Percentiles rank a stretch among this genome's conserved stretches.
phyloP scores from a whole-genome alignment of 2,329 filamentous ascomycete genomes.

The Ophiostoma quercus region DNA sequence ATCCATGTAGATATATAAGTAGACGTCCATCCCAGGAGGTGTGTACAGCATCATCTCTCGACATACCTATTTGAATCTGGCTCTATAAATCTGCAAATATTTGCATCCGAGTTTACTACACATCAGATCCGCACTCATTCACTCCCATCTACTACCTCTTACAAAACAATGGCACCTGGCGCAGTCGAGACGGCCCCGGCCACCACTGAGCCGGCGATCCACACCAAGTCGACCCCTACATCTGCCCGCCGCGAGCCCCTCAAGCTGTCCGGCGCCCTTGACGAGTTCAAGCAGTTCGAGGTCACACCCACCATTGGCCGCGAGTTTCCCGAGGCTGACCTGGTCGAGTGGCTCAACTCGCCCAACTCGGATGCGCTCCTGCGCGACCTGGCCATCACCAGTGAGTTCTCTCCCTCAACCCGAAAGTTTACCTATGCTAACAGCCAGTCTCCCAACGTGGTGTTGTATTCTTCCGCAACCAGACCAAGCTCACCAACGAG shows the following conservation, averaged over 20 bases:
- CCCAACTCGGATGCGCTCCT: conserved; percentile 59
- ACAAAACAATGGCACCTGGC: conserved; percentile 28
- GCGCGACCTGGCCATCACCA: conserved; percentile 61
- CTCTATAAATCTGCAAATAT: neutral
- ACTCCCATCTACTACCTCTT: too few species aligned
- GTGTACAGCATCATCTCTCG: neutral
- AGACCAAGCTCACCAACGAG: conserved; percentile 52
- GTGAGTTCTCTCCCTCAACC: conserved; percentile 38
- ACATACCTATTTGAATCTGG: neutral
- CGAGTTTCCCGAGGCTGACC: conserved; percentile 54
- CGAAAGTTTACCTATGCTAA: neutral
- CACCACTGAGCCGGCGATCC: conserved; percentile 6
- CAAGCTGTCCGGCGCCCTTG: conserved; percentile 46
- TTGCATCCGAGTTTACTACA: too few species aligned
- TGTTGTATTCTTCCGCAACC: conserved; percentile 60
- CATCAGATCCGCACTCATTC: too few species aligned
- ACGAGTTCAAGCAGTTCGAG: conserved; percentile 52
- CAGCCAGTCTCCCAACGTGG: conserved; percentile 54
- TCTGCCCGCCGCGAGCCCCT: conserved; percentile 37
- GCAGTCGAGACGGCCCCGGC: conserved; percentile 27
- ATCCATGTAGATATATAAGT: neutral
- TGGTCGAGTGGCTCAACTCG: conserved; percentile 56
- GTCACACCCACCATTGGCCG: conserved; percentile 57
- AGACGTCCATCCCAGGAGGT: neutral
- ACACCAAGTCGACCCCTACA: conserved; percentile 16